A percentile compares a stretch with the other conserved stretches of the same genome.
Evolutionary conservation across 1,284 basidiomycete genomes (phyloP).

Genomic region (Boletus holoroseus): DNA sequence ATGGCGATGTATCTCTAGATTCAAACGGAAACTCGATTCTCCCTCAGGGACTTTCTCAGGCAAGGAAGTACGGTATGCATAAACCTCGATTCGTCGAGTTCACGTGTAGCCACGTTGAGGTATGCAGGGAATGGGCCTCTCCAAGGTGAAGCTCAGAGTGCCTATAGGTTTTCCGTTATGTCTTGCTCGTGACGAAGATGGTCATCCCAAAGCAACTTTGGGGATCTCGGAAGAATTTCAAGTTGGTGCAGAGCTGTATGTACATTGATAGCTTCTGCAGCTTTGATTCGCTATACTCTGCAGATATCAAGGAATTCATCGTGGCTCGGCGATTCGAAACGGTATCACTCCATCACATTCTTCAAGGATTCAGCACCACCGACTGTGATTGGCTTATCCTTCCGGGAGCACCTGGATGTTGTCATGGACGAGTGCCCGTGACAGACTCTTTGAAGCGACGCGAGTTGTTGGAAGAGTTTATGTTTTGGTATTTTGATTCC

Average conservation of each 20-base stretch:
- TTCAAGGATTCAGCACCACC: constrained; percentile 73
- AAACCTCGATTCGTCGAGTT: constrained; percentile 82
- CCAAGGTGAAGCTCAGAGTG: background rate
- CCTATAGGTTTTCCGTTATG: constrained; percentile 66
- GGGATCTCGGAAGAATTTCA: constrained; percentile 71
- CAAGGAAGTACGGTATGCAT: constrained; percentile 38
- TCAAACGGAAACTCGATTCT: constrained; percentile 44
- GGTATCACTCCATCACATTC: constrained; percentile 69
- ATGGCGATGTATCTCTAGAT: constrained; percentile 41
- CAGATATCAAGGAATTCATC: constrained; percentile 73
- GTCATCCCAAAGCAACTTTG: constrained; percentile 77
- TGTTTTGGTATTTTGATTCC: constrained; percentile 91
- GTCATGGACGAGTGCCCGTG: constrained; percentile 49
- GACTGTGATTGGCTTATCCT: constrained; percentile 81
- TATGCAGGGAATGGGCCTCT: constrained; percentile 24
- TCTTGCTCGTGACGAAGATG: constrained; percentile 54
- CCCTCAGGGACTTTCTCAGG: constrained; percentile 44
- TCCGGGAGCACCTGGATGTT: constrained; percentile 31
- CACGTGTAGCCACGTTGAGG: constrained; percentile 59
- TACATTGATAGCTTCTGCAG: constrained; percentile 5
- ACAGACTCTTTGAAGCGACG: constrained; percentile 69
- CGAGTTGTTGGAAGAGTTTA: constrained; percentile 77
- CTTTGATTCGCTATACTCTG: background rate
- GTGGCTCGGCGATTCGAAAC: constrained; percentile 75
- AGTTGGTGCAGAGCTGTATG: constrained; percentile 58